Evolutionary conservation across 768 basidiomycete species (phyloP).

Genomic region (Lactarius quietus): DNA sequence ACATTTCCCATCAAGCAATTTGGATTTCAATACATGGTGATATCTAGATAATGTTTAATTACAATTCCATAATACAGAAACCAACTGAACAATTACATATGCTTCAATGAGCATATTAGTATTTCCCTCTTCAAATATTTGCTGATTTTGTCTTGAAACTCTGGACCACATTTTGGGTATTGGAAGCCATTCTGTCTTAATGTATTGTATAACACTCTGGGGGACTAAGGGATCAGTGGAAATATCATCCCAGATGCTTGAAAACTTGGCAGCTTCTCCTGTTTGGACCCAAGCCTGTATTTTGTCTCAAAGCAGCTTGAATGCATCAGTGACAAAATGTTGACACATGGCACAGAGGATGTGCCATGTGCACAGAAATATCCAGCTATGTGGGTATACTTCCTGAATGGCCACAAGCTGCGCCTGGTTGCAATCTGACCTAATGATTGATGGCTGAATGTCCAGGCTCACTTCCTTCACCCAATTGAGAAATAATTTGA

Average conservation of each 20-base stretch:
- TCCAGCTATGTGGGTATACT: not conserved
- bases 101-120: no score
- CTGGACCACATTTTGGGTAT: not conserved
- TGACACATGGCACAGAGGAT: not conserved
- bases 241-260: not conserved
- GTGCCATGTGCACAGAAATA: not conserved
- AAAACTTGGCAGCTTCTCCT: not conserved
- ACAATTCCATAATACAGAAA: no score
- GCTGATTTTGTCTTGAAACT: not conserved
- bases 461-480: not conserved
- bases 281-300: not conserved
- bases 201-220: not conserved
- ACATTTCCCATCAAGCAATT: not conserved
- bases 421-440: not conserved
- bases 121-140: not conserved
- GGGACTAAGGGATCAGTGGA: not conserved
- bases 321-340: not conserved
- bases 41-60: slow-evolving; percentile 4
- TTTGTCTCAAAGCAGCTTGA: not conserved
- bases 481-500: not conserved
- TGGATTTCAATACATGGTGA: not conserved
- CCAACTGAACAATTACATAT: no score
- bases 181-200: not conserved
- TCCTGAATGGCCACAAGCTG: not conserved
- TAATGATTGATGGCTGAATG: not conserved